Conservation (phyloP, 163 green algal species). For the Scenedesmus sp. region DNA sequence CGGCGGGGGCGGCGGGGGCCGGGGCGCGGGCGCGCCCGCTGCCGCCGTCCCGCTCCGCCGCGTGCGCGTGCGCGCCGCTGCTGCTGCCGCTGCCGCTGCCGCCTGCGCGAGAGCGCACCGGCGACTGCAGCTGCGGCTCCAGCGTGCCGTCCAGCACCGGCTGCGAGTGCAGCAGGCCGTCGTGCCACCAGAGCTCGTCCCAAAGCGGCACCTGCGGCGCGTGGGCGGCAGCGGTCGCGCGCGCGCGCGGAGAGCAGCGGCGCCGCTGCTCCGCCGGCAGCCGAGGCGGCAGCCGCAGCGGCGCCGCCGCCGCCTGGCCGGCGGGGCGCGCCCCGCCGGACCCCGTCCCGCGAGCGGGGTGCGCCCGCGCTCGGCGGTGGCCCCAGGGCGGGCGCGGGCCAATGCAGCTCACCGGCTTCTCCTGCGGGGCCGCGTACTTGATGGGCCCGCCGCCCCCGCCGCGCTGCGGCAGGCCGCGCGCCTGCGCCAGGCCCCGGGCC, state of each 20-base stretch:
- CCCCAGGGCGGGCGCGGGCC: too few species aligned
- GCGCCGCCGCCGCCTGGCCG: background rate
- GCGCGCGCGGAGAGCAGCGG: background rate
- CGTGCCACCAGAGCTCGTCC: slow-evolving; percentile 50
- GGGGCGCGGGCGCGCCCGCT: too few species aligned
- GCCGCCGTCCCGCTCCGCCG: too few species aligned
- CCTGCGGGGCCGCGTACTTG: slow-evolving; percentile 32
- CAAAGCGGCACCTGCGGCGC: slow-evolving; percentile 38
- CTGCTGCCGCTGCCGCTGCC: background rate
- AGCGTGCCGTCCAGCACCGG: slow-evolving; percentile 37
- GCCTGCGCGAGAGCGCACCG: too few species aligned
- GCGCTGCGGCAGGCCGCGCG: slow-evolving; percentile 24
- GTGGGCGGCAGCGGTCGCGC: background rate
- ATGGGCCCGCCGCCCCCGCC: slow-evolving; percentile 42
- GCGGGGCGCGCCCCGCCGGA: too few species aligned
- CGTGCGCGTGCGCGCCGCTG: background rate
- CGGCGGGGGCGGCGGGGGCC: too few species aligned
- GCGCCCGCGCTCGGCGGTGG: too few species aligned
- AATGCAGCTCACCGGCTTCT: slow-evolving; percentile 44
- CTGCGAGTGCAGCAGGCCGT: slow-evolving; percentile 45
- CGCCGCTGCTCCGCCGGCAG: background rate
- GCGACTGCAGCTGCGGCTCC: slow-evolving; percentile 19
- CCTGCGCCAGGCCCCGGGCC: slow-evolving; percentile 35
- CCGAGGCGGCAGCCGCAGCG: background rate
- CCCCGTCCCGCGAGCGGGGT: too few species aligned